Base-by-base conservation (phyloP, 345 rosid genomes). In the Hirschfeldia incana region DNA sequence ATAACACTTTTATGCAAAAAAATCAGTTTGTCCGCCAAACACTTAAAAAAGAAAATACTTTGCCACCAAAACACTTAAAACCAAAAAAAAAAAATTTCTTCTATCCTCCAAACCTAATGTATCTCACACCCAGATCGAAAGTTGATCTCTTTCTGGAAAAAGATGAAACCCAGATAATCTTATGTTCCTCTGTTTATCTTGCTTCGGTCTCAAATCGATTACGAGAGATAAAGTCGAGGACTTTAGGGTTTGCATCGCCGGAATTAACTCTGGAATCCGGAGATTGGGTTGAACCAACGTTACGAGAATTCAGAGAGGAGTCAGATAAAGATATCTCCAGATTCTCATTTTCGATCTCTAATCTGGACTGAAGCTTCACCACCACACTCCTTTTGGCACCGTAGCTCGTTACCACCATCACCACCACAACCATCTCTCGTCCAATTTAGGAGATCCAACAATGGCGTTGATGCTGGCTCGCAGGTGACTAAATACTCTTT, bases 401-500 rank as follows among this genome's bases (percentile, higher is more conserved):
- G 44, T 37, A 37, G 44, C 44, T 37, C 44, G 44, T 37, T 37
- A 37, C 44, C 44, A 37, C 11, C 42, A 37, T 37, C 42, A 37
- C 42, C 11, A 37, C 44, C 44, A 37, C 44, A 10, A 37, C 44
- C 44, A 37, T 37, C 9, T 37, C 11, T 8, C 44, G 44, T 37
- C 44, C 7, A 37, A 37, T 37, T 57, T 42, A 42, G 49, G 49
- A 42, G 4, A 13, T 33, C 74, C 65, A 36, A 36, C 79, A 63
- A 89, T 91, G 89, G 94, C 92, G 33, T 85, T 84, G 78, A 87
- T 92, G 74, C 76, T 92, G 68, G 97, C 93, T 84, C 97, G 97
- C 81, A 91, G 86, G 85, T 91, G 94, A 44, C 85, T 92, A 74
- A 79, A 79, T 21, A 85, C 87, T 73, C 84, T 91, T 66, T 86